These are phyloP conservation scores for Fusarium longipes DNA, from an alignment of 2,329 filamentous ascomycete species.

Conservation along the genomic window DNA sequence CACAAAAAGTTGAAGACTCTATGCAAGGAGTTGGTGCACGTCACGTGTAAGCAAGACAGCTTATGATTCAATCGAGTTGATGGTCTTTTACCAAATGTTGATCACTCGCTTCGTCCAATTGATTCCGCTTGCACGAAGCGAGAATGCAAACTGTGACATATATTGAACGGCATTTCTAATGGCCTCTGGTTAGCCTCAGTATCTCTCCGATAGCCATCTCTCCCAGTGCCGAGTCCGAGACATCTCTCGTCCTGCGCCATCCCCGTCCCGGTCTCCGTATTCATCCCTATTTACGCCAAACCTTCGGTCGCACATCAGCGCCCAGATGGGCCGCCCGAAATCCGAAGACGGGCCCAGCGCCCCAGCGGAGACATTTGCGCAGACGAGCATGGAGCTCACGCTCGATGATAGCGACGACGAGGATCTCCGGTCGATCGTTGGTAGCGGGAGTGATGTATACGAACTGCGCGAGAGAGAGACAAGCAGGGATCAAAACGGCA, in stretches of 20 bases:
- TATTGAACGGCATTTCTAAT: slow-evolving; percentile 28
- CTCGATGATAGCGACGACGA: slow-evolving; percentile 53
- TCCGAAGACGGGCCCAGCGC: slow-evolving; percentile 33
- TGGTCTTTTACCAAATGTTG: not conserved
- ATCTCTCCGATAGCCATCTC: not conserved
- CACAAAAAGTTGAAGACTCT: not conserved
- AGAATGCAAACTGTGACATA: slow-evolving; percentile 26
- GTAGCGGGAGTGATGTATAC: slow-evolving; percentile 48
- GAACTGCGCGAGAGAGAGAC: slow-evolving; percentile 46
- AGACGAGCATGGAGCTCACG: slow-evolving; percentile 53
- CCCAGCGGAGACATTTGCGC: slow-evolving; percentile 53
- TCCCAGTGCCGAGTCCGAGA: not conserved
- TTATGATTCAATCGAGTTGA: not conserved
- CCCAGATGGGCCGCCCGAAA: slow-evolving; percentile 39
- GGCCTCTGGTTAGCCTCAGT: slow-evolving; percentile 8
- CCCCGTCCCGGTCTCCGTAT: not conserved
- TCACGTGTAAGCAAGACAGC: slow-evolving; percentile 39
- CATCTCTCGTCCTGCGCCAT: not conserved
- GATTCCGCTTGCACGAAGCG: not conserved
- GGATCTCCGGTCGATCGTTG: slow-evolving; percentile 50
- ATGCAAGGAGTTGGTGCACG: slow-evolving; percentile 26
- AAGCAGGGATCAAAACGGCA: slow-evolving; percentile 19
- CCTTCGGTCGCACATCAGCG: slow-evolving; percentile 18
- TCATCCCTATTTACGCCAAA: not conserved
- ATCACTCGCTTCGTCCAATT: not conserved